Evolutionary conservation across 768 basidiomycete genomes (phyloP), one percentile per base, ranked within the genome.

Genomic region (Mycena vulgaris): DNA sequence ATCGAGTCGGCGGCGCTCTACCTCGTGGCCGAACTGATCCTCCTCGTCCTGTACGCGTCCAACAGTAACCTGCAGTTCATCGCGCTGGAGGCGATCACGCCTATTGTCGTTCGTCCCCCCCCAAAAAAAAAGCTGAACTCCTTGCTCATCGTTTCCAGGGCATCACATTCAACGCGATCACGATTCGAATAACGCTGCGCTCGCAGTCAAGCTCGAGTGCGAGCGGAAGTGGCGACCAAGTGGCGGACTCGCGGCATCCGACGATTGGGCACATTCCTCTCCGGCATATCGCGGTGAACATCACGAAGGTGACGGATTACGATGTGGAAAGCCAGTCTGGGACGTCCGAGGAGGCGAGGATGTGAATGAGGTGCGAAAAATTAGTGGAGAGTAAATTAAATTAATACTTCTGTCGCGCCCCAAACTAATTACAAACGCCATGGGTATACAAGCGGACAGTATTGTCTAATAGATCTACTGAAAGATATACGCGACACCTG

Each of bases 101-200:
- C 72, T 8, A 66, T 73, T 33, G 42, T 71, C 33, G 72, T 70
- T 27, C 40, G 68, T 66, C 3, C 31, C 23, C 37, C 30, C n/a
- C 5, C n/a, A n/a, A n/a, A n/a, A n/a, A 4, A 45, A n/a, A 16
- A n/a, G 21, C n/a, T 13, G 21, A 11, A 45, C 21, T 45, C 7
- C 10, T 9, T 16, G 42, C 42, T 45, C 42, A 45, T 45, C n/a
- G 5, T 45, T 45, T n/a, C 42, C 23, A 75, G 75, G 74, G 67
- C 3, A 76, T 77, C 28, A 76, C 74, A 14, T 77, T 77, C 72
- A 76, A 72, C 55, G 69, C 72, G 2, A 77, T 77, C 53, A 77
- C 72, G 5, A 75, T 77, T 23, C 66, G 74, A 21, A 74, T 77
- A 30, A 70, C 66, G 2, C 35, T 76, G 28, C 72, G 73, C 19